Conservation (phyloP, 768 basidiomycete species). For the Xerocomellus amylosporus region DNA sequence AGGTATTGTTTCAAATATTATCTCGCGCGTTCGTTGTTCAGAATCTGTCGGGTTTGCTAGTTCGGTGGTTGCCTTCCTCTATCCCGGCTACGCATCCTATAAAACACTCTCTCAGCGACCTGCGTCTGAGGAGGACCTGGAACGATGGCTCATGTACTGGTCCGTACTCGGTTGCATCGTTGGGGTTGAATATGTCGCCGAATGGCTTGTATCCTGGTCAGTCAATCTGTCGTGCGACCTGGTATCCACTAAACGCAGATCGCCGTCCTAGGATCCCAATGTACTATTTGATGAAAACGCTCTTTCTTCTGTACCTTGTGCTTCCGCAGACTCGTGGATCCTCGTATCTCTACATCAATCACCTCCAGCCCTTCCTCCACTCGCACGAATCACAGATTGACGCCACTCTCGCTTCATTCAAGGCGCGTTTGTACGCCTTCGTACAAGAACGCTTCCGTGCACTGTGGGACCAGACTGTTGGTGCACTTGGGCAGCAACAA, state of each 20-base stretch:
- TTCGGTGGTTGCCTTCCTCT: constrained; percentile 76
- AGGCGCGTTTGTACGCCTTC: constrained; percentile 56
- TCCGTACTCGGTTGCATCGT: constrained; percentile 82
- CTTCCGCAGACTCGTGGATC: constrained; percentile 89
- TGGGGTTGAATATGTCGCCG: constrained; percentile 76
- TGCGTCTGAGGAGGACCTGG: constrained; percentile 78
- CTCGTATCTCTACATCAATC: constrained; percentile 74
- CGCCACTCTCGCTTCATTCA: constrained; percentile 64
- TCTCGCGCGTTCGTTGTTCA: constrained; percentile 22
- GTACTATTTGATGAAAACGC: constrained; percentile 77
- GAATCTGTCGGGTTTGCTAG: constrained; percentile 33
- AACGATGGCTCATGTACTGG: constrained; percentile 98
- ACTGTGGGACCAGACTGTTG: constrained; percentile 63
- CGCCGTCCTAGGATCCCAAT: constrained; percentile 71
- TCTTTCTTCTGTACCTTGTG: constrained; percentile 86
- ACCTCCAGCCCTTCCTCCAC: constrained; percentile 81
- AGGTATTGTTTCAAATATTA: constrained; percentile 33
- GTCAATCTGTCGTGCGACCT: constrained; percentile 26
- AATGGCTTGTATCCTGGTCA: constrained; percentile 87
- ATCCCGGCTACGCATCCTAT: constrained; percentile 96
- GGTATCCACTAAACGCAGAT: constrained; percentile 10
- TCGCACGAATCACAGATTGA: constrained; percentile 86
- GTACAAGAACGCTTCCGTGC: constrained; percentile 60
- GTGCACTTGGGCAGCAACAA: constrained; percentile 45
- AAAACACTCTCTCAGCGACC: constrained; percentile 88